A percentile compares a stretch with the other conserved stretches of the same genome.
These are phyloP conservation scores for Trichoderma harzianum DNA, from an alignment of 2,329 filamentous ascomycete genomes.

Conservation along the genomic window DNA sequence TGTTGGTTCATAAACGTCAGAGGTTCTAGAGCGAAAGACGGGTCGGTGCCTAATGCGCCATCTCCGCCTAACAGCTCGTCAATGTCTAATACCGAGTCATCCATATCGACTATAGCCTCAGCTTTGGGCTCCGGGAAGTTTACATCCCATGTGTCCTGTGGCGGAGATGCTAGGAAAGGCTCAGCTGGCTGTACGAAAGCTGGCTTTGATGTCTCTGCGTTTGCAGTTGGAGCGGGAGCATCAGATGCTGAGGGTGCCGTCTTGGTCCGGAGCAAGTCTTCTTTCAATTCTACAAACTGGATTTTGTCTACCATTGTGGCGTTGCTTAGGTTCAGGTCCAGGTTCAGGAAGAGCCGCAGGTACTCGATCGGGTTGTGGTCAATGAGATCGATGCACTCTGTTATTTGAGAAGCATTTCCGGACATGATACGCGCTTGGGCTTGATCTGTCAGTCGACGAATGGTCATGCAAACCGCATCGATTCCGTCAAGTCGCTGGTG, in stretches of 20 bases:
- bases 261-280: background rate
- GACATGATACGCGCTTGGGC: background rate
- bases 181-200: background rate
- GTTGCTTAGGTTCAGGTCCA: constrained; percentile 11
- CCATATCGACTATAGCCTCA: background rate
- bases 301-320: constrained; percentile 8
- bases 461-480: constrained; percentile 6
- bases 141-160: background rate
- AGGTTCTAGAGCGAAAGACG: background rate
- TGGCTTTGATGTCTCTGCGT: background rate
- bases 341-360: constrained; percentile 5
- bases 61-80: constrained; percentile 4
- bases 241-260: background rate
- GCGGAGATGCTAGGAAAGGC: background rate
- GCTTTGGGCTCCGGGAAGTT: background rate
- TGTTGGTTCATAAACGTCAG: background rate
- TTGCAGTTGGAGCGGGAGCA: background rate
- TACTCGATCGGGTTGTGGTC: constrained; percentile 13
- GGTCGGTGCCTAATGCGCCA: background rate
- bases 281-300: background rate
- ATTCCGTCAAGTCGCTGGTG: constrained; percentile 10
- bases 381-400: constrained; percentile 11
- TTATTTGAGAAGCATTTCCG: background rate
- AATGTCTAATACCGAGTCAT: background rate
- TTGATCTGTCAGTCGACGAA: constrained; percentile 10